Evolutionary conservation across 139 green algal species (phyloP).

Genomic region (Penium margaritaceum): DNA sequence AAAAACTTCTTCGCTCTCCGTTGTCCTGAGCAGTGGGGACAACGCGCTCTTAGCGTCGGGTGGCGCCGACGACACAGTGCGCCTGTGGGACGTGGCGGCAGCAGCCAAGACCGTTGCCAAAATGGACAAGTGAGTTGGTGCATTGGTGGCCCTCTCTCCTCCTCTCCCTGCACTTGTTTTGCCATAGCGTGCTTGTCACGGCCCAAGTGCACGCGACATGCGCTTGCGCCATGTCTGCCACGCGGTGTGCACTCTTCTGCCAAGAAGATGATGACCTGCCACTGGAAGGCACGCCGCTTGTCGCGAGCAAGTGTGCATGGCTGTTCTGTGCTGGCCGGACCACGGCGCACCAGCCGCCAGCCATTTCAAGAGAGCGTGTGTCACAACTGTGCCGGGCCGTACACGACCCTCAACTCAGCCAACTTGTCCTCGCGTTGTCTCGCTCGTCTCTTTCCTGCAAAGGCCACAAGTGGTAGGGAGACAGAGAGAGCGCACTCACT

Average conservation of each 20-base stretch:
- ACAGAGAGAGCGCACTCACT: neutral
- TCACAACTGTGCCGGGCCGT: no score
- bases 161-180: no score
- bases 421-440: no score
- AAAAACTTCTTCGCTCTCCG: no score
- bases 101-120: neutral
- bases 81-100: constrained; percentile 59
- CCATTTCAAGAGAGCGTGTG: no score
- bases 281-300: neutral
- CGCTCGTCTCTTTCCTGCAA: no score
- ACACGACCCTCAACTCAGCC: no score
- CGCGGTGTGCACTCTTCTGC: neutral
- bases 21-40: constrained; percentile 51
- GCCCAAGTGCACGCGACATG: neutral
- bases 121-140: neutral
- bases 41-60: constrained; percentile 74
- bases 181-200: neutral
- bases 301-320: no score
- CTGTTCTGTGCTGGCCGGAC: no score
- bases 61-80: constrained; percentile 64
- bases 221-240: neutral
- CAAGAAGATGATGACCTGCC: neutral
- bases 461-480: no score
- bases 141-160: no score
- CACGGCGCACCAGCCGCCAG: no score